Base-by-base conservation (phyloP, 2,329 filamentous ascomycete genomes). In the Penicillium sp. region DNA sequence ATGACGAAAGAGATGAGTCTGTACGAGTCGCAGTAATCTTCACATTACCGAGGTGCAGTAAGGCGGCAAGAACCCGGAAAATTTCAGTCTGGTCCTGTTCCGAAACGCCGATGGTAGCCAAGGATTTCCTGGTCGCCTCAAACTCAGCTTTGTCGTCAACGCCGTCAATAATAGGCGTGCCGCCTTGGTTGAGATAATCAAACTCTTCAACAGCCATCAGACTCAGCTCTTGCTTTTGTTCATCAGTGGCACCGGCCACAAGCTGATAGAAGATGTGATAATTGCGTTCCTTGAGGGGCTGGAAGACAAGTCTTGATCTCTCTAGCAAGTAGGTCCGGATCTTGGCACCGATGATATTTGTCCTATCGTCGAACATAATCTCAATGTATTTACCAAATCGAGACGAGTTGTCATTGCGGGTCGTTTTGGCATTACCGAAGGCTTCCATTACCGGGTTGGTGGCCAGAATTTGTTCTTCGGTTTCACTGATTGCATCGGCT, bases 371-470 rank as follows among this genome's bases (percentile, higher is more conserved):
- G 68, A 98, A 98, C 88, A 97, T 91, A 64, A 98, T 98, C 73
- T 98, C 93, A 58, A 98, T 97, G 68, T 98, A 98, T 76, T 98
- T 98, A 67, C 93, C 93, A 69, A 98, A 98, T 60, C 93, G 82
- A 28, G 93, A 98, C 30, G 93, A 98, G 72, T 98, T 98, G 72
- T 98, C 93, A 72, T 98, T 98, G 65, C 93, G 80, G 8, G 93
- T 98, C n/a, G 93, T 98, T 74, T 98, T 98, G 39, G 93, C 93
- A 73, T 98, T 98, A 65, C 93, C 93, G 63, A 98, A 98, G 21
- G 93, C 91, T 79, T 98, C 93, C 93, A 98, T 98, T 65, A 98
- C 95, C 26, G 93, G 93, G 66, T 98, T 98, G 38, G 93, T 98
- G 19, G 93, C 93, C 54, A 98, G 74, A 62, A 98, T 98, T 67